These are phyloP conservation scores for Ophiobolus disseminans DNA, from an alignment of 2,329 filamentous ascomycete species.

Conservation along the genomic window DNA sequence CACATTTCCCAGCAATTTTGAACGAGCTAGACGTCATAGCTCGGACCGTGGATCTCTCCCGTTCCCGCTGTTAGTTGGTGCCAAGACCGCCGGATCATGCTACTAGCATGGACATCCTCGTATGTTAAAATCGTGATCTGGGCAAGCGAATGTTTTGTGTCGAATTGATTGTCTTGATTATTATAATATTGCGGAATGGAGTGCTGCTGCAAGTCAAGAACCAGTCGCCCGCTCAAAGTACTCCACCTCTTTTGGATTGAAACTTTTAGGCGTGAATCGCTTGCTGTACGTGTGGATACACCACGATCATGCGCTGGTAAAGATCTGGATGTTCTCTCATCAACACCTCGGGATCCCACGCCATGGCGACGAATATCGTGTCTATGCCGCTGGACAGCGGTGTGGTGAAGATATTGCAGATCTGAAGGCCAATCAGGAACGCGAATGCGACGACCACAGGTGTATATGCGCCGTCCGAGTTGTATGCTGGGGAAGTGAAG, in stretches of 20 bases:
- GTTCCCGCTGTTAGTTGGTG: conserved; percentile 31
- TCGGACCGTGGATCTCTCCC: conserved; percentile 16
- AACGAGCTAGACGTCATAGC: conserved; percentile 29
- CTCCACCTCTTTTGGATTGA: background rate
- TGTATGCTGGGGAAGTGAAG: conserved; percentile 82
- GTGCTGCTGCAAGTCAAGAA: too few species aligned
- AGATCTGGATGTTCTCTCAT: conserved; percentile 82
- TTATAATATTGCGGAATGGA: background rate
- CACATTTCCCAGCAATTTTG: background rate
- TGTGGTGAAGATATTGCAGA: conserved; percentile 87
- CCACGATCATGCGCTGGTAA: conserved; percentile 76
- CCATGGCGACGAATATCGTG: conserved; percentile 84
- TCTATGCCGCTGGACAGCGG: conserved; percentile 88
- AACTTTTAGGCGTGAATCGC: conserved; percentile 66
- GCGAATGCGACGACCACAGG: conserved; percentile 81
- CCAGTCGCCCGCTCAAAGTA: too few species aligned
- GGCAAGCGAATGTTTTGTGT: conserved; percentile 5
- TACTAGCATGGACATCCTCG: conserved; percentile 20
- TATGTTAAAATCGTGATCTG: background rate
- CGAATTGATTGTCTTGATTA: conserved; percentile 11
- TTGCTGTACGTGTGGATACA: conserved; percentile 84
- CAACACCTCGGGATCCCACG: conserved; percentile 74
- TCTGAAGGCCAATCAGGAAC: conserved; percentile 89
- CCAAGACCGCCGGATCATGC: conserved; percentile 29
- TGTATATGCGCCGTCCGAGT: conserved; percentile 71